A percentile compares a stretch with the other conserved stretches of the same genome.
These are phyloP conservation scores for Thalassia testudinum DNA, from an alignment of 116 monocot genomes.

Conservation along the genomic window DNA sequence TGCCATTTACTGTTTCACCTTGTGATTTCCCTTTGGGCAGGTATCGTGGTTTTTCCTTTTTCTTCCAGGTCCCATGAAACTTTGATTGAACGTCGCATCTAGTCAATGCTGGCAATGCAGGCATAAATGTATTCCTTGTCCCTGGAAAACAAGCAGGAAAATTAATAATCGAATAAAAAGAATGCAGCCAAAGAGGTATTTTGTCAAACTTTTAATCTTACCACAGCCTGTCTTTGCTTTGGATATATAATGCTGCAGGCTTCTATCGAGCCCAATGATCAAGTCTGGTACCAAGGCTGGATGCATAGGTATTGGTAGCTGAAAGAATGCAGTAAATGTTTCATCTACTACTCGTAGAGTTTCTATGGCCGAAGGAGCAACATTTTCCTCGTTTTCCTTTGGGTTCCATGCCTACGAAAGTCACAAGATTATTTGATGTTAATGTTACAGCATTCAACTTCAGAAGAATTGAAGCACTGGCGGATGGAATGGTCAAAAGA, in stretches of 20 bases:
- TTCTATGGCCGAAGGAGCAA: slow-evolving; percentile 71
- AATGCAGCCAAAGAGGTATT: not conserved
- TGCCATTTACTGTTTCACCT: slow-evolving; percentile 14
- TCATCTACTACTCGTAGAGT: slow-evolving; percentile 64
- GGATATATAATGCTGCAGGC: slow-evolving; percentile 47
- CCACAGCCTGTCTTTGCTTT: slow-evolving; percentile 83
- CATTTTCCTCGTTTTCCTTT: slow-evolving; percentile 57
- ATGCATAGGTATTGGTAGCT: slow-evolving; percentile 74
- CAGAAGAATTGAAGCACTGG: too few species aligned
- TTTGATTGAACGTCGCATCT: slow-evolving; percentile 65
- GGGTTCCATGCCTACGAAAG: slow-evolving; percentile 90
- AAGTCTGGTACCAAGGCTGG: slow-evolving; percentile 65
- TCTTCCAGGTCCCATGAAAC: slow-evolving; percentile 31
- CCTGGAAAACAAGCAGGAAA: slow-evolving; percentile 23
- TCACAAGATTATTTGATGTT: too few species aligned
- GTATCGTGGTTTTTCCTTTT: slow-evolving; percentile 17
- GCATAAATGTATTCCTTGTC: slow-evolving; percentile 59
- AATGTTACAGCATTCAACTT: too few species aligned
- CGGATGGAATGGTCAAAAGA: too few species aligned
- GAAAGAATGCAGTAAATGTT: slow-evolving; percentile 77
- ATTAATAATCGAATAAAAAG: not conserved
- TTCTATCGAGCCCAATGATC: slow-evolving; percentile 53
- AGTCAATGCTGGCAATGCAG: slow-evolving; percentile 70
- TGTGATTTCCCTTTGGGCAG: slow-evolving; percentile 17
- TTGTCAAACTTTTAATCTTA: slow-evolving; percentile 15